Conservation (phyloP, 140 eudicot species). For the Flaveria floridana region DNA sequence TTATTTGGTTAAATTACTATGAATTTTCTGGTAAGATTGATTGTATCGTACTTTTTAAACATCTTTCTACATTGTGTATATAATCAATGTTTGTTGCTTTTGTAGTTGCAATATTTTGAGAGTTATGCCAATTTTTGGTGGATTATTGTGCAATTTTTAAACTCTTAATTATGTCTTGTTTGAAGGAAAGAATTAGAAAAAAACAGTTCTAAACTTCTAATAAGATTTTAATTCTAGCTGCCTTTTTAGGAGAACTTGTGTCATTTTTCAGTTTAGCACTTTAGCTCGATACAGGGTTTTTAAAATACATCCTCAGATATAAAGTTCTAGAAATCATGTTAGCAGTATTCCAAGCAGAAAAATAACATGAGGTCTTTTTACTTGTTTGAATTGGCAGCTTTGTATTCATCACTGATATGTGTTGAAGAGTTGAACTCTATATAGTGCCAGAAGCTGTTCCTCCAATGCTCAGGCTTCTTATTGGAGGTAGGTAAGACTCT, state of each 20-base stretch:
- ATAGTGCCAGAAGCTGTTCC: conserved; percentile 12
- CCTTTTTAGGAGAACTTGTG: not conserved
- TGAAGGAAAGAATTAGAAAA: not conserved
- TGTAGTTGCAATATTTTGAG: not conserved
- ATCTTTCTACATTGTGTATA: not conserved
- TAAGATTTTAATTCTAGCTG: not conserved
- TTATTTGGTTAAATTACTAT: not conserved
- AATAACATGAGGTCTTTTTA: not conserved
- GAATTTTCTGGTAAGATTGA: not conserved
- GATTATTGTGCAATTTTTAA: not conserved
- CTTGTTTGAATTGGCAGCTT: not conserved
- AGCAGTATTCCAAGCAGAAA: not conserved
- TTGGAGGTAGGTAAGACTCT: conserved; percentile 36
- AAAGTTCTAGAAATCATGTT: not conserved
- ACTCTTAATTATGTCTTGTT: not conserved
- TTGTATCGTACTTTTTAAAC: not conserved
- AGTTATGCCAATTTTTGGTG: not conserved
- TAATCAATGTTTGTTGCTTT: not conserved
- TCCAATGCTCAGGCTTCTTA: conserved; percentile 36
- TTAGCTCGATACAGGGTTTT: not conserved
- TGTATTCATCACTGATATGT: not conserved
- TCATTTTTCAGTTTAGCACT: not conserved
- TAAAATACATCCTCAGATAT: not conserved
- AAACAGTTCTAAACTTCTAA: not conserved
- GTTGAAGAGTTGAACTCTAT: not conserved